Evolutionary conservation across 768 basidiomycete genomes (phyloP).

Genomic region (Hemileccinum impolitum): DNA sequence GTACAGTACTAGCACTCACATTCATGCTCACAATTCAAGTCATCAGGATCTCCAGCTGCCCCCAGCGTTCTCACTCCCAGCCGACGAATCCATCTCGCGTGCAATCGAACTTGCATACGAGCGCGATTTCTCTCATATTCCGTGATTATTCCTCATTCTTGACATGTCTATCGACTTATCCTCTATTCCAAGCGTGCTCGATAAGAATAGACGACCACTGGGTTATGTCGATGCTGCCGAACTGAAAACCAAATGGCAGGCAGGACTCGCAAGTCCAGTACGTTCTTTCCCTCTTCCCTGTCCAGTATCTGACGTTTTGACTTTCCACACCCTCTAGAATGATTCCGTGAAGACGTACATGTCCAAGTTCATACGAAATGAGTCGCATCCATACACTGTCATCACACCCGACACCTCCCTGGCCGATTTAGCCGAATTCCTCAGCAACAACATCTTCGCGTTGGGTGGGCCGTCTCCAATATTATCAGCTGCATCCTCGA

Average conservation of each 20-base stretch:
- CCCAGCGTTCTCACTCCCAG: conserved; percentile 81
- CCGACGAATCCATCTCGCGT: conserved; percentile 63
- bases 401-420: conserved; percentile 82
- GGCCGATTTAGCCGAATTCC: conserved; percentile 77
- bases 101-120: conserved; percentile 90
- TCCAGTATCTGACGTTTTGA: background rate
- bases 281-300: conserved; percentile 23
- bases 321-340: conserved; percentile 37
- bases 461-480: conserved; percentile 48
- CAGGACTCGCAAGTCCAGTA: conserved; percentile 67
- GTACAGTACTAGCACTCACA: background rate
- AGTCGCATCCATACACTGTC: conserved; percentile 65
- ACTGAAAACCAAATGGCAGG: conserved; percentile 78
- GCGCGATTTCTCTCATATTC: conserved; percentile 90
- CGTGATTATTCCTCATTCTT: conserved; percentile 45
- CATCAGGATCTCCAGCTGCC: conserved; percentile 66
- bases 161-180: background rate
- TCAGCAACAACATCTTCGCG: conserved; percentile 70
- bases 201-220: conserved; percentile 65
- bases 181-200: conserved; percentile 59
- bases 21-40: background rate
- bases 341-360: conserved; percentile 72
- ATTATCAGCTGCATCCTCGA: background rate
- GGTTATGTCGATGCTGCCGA: conserved; percentile 81
- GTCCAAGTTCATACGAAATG: conserved; percentile 67